Evolutionary conservation across 495 filamentous ascomycete species (phyloP), one percentile per base, ranked within the genome.

Genomic region (Xylaria venustula): DNA sequence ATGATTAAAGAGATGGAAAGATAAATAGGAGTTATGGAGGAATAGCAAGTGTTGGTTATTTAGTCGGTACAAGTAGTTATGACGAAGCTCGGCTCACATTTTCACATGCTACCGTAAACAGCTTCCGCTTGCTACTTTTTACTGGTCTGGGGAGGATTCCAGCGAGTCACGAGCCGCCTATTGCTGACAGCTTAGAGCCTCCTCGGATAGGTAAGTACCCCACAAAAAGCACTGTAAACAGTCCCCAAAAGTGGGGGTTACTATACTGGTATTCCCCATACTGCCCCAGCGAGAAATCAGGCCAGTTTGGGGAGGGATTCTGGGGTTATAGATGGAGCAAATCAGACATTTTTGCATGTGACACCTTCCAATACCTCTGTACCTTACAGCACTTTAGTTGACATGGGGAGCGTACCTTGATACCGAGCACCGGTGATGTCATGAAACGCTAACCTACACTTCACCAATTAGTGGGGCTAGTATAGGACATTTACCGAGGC

Each of bases 91-190:
- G 53, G 53, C 40, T 55, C 26, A 37, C 25, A 26, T 32, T 55
- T 55, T 55, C 53, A 55, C 53, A 55, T 55, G 53, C 53, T 26
- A 5, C 30, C 30, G 53, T 40, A 55, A 55, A 45, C 53, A 55
- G 53, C 37, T n/a, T n/a, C n/a, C n/a, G n/a, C n/a, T n/a, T n/a
- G n/a, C n/a, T n/a, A n/a, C n/a, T n/a, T n/a, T n/a, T n/a, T n/a
- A 7, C n/a, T 42, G 23, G 14, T 53, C 42, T 19, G 19, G 20
- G 32, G 36, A n/a, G n/a, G 51, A 42, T 19, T 42, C 32, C 53
- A 55, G 42, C 53, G 53, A 55, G 53, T 45, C 53, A 55, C 53
- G 53, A 55, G 53, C 15, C 26, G 6, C 53, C 40, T 34, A 15
- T 34, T 55, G 53, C 53, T 55, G 26, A 55, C 37, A n/a, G 17